Evolutionary conservation across 768 basidiomycete species (phyloP).

Genomic region (Kwoniella heveanensis): DNA sequence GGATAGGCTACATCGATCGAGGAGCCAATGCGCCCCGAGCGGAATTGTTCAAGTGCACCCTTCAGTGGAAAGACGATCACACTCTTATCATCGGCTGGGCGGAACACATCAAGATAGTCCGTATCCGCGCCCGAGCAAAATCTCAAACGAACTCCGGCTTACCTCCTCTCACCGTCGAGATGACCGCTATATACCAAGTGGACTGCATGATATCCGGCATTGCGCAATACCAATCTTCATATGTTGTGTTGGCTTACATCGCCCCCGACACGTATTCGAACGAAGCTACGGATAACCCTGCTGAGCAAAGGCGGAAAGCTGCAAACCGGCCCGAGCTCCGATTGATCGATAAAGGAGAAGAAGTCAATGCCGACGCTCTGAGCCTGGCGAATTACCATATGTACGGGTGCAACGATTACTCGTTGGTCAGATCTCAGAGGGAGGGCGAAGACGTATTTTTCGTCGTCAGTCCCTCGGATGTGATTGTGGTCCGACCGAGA

Average conservation of each 20-base stretch:
- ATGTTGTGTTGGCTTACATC: conserved; percentile 84
- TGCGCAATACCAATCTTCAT: conserved; percentile 66
- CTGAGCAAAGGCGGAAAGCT: conserved; percentile 74
- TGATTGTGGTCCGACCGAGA: conserved; percentile 82
- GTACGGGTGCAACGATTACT: conserved; percentile 92
- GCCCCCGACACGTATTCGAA: conserved; percentile 75
- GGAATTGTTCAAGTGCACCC: conserved; percentile 88
- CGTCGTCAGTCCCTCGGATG: conserved; percentile 80
- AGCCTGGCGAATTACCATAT: conserved; percentile 73
- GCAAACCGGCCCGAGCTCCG: conserved; percentile 93
- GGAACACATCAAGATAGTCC: conserved; percentile 85
- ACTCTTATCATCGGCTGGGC: conserved; percentile 93
- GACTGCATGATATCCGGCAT: conserved; percentile 96
- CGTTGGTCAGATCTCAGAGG: conserved; percentile 62
- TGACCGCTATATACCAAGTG: conserved; percentile 86
- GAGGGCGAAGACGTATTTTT: conserved; percentile 66
- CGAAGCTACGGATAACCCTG: conserved; percentile 70
- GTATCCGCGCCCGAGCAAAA: conserved; percentile 59
- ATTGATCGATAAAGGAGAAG: conserved; percentile 89
- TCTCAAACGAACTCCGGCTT: conserved; percentile 55
- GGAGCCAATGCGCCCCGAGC: conserved; percentile 80
- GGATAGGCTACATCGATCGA: conserved; percentile 83
- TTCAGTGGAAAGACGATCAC: conserved; percentile 89
- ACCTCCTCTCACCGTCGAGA: conserved; percentile 64
- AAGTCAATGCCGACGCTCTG: conserved; percentile 80